A percentile compares a stretch with the other conserved stretches of the same genome.
phyloP scores from a whole-genome alignment of 805 yeast genomes.

The Candida tibetensis region DNA sequence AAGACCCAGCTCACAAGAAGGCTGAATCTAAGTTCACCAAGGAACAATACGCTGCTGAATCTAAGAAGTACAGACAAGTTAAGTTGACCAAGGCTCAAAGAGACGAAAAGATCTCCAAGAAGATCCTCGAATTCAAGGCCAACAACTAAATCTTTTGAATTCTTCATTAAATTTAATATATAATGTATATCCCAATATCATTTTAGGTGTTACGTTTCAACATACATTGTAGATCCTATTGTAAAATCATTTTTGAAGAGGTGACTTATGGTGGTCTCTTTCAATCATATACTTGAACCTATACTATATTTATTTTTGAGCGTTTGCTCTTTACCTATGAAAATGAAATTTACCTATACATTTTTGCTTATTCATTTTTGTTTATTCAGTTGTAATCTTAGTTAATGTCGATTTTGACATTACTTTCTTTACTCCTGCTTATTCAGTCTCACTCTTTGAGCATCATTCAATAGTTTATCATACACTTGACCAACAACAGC shows the following conservation, averaged over 20 bases:
- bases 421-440: conserved; percentile 15
- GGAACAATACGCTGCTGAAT: conserved; percentile 96
- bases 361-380: too few species aligned
- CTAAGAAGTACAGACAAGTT: conserved; percentile 85
- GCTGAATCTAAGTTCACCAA: conserved; percentile 91
- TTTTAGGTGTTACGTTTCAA: too few species aligned
- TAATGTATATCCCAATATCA: background rate
- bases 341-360: too few species aligned
- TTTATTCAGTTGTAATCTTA: too few species aligned
- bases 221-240: too few species aligned
- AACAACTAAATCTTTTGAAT: conserved; percentile 12
- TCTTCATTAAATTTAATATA: background rate
- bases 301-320: too few species aligned
- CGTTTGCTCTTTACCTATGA: too few species aligned
- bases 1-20: conserved; percentile 87
- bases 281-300: too few species aligned
- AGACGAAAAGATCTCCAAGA: conserved; percentile 82
- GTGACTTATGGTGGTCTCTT: too few species aligned
- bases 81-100: conserved; percentile 93
- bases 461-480: conserved; percentile 67
- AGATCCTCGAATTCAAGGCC: conserved; percentile 88
- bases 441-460: conserved; percentile 61
- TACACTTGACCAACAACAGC: conserved; percentile 68
- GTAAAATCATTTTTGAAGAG: too few species aligned
- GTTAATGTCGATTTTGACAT: too few species aligned